Evolutionary conservation across 306 rosid species (phyloP).

Genomic region (Trifolium fragiferum): DNA sequence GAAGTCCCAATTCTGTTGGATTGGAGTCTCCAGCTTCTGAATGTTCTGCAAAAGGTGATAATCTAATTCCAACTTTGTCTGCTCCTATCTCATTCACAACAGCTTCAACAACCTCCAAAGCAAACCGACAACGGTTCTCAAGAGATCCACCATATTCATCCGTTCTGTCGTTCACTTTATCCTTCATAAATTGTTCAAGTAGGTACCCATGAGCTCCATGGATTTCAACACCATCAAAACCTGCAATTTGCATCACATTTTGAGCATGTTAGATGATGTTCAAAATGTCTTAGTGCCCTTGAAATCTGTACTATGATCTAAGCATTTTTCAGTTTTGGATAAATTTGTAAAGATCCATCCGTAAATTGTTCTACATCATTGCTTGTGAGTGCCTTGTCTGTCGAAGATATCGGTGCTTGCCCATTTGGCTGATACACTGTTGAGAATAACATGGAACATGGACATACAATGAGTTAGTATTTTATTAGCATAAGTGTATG

Average conservation of each 20-base stretch:
- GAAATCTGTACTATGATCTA: too few relatives aligned
- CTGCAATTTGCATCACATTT: neutral
- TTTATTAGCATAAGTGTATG: neutral
- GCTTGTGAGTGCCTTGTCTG: constrained; percentile 56
- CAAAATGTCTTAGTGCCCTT: too few relatives aligned
- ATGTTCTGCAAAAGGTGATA: neutral
- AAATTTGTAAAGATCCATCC: constrained; percentile 39
- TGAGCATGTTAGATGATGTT: too few relatives aligned
- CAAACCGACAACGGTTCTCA: neutral
- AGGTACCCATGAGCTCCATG: neutral
- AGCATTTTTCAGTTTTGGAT: neutral
- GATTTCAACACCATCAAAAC: neutral
- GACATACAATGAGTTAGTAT: neutral
- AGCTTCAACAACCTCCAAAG: constrained; percentile 38
- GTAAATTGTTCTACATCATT: constrained; percentile 43
- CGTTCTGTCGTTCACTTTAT: constrained; percentile 59
- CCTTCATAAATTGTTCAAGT: constrained; percentile 45
- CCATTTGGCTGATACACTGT: constrained; percentile 57
- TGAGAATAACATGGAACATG: constrained; percentile 8
- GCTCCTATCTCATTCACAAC: neutral
- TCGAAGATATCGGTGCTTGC: constrained; percentile 64
- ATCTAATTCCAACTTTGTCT: neutral
- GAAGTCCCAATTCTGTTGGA: neutral
- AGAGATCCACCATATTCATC: constrained; percentile 41
- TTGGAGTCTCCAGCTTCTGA: neutral